Conservation (phyloP, 441 rosid species). For the Croton laevigatus region DNA sequence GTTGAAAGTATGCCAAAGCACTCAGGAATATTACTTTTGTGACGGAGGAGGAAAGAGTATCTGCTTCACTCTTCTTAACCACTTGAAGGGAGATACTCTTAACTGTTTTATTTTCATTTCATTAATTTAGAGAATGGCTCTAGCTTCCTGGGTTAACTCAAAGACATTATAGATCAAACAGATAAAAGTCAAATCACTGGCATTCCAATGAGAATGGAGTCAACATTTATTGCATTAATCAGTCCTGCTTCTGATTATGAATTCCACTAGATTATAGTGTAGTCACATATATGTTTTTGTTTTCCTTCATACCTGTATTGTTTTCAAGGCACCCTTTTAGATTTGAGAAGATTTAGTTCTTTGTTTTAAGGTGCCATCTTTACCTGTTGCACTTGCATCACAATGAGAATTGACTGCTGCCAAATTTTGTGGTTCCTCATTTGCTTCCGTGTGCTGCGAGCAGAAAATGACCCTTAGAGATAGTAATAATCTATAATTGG, state of each 20-base stretch:
- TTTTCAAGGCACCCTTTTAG: background rate
- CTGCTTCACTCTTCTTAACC: background rate
- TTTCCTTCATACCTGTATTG: background rate
- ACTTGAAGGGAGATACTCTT: background rate
- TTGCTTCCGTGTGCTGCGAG: conserved; percentile 34
- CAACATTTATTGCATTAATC: conserved; percentile 2
- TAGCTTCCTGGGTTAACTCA: background rate
- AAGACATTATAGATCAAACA: background rate
- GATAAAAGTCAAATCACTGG: background rate
- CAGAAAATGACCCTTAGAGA: conserved; percentile 5
- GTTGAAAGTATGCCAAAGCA: background rate
- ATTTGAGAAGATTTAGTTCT: background rate
- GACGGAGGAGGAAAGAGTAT: background rate
- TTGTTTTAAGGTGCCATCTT: conserved; percentile 10
- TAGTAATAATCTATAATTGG: background rate
- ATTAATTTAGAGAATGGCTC: background rate
- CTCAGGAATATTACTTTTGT: background rate
- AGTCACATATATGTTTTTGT: background rate
- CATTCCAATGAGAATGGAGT: background rate
- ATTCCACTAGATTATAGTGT: background rate
- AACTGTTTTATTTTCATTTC: background rate
- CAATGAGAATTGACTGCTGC: conserved; percentile 24
- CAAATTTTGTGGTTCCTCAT: conserved; percentile 31
- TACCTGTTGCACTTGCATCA: conserved; percentile 39
- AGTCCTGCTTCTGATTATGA: background rate